Base-by-base conservation (phyloP, 2,329 filamentous ascomycete genomes). In the Elsinoe necatrix region DNA sequence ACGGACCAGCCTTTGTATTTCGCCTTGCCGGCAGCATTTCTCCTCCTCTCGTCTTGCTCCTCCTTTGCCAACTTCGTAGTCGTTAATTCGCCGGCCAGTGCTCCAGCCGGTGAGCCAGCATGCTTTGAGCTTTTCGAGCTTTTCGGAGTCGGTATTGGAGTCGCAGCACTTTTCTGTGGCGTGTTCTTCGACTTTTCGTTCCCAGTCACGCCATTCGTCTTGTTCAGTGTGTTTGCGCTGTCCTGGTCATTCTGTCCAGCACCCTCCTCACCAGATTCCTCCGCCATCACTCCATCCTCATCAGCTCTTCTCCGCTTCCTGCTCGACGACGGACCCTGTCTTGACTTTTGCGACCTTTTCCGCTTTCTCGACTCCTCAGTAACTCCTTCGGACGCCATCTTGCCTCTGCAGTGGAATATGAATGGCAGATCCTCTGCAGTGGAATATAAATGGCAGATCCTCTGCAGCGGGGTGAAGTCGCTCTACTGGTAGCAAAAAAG, bases 1-100 rank as follows among this genome's bases (percentile, higher is more conserved):
- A 79, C 63, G 21, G 67, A 70, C 78, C 78, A 81, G 29, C 61
- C 61, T 29, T 57, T 54, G 23, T 58, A 58, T n/a, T 56, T 57
- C 18, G 47, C 35, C 21, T 52, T 27, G 12, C n/a, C 4, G 6
- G 2, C 12, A n/a, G 34, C 8, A 4, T 18, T 35, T n/a, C 39
- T 18, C 20, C 29, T 37, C 16, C 3, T 34, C 16, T 39, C 16
- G 2, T 16, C 48, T 14, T 20, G 16, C 6, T 29, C 18, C 14
- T 11, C 18, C 14, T 23, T 25, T 14, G 11, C n/a, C 1, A 39
- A 16, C 31, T 11, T 34, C 4, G 27, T 14, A 12, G 25, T 18
- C 2, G 31, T 23, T 6, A 20, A 20, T 14, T 52, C 25, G 12
- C 21, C 34, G n/a, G 48, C n/a, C 6, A 52, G 12, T 14, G 48